Percentiles rank a stretch among this genome's conserved stretches.
phyloP scores from a whole-genome alignment of 2,329 filamentous ascomycete species.

The Stagonosporopsis cucurbitacearum region DNA sequence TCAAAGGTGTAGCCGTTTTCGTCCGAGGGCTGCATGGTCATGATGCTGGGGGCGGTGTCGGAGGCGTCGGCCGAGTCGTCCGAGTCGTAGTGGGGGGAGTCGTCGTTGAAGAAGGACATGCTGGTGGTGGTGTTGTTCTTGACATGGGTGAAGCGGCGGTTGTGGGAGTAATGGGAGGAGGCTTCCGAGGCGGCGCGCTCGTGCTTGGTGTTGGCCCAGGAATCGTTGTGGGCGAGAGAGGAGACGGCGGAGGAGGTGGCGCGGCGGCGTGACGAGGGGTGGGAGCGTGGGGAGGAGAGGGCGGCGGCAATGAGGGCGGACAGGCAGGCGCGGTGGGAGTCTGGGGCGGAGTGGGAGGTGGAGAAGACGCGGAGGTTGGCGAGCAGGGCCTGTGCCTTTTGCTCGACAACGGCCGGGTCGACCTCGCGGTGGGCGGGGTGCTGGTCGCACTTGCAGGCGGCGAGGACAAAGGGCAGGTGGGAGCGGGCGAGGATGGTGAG shows the following conservation, averaged over 20 bases:
- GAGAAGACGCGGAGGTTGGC: slow-evolving; percentile 73
- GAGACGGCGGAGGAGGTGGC: slow-evolving; percentile 55
- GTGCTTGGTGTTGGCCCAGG: slow-evolving; percentile 50
- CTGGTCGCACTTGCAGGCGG: slow-evolving; percentile 89
- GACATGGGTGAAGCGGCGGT: slow-evolving; percentile 52
- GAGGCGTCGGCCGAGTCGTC: slow-evolving; percentile 71
- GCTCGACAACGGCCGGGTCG: slow-evolving; percentile 71
- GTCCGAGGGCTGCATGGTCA: slow-evolving; percentile 55
- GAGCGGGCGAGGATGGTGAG: slow-evolving; percentile 76
- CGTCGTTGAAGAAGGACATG: slow-evolving; percentile 70
- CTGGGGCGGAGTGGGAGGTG: slow-evolving; percentile 72
- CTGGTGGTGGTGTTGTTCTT: too few relatives aligned
- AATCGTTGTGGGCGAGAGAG: slow-evolving; percentile 49
- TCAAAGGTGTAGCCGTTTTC: slow-evolving; percentile 65
- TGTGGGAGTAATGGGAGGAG: slow-evolving; percentile 47
- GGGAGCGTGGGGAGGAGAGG: slow-evolving; percentile 60
- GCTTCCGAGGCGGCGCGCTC: slow-evolving; percentile 57
- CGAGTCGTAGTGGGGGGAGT: slow-evolving; percentile 71
- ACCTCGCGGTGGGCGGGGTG: slow-evolving; percentile 73
- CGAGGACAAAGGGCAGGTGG: slow-evolving; percentile 76
- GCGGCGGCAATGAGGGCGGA: slow-evolving; percentile 76
- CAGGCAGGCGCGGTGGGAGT: slow-evolving; percentile 77
- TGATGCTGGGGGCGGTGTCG: slow-evolving; percentile 59
- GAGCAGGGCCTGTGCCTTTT: slow-evolving; percentile 66
- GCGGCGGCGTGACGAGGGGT: slow-evolving; percentile 50